phyloP scores from a whole-genome alignment of 2,329 filamentous ascomycete species.

The Volutella citrinella region DNA sequence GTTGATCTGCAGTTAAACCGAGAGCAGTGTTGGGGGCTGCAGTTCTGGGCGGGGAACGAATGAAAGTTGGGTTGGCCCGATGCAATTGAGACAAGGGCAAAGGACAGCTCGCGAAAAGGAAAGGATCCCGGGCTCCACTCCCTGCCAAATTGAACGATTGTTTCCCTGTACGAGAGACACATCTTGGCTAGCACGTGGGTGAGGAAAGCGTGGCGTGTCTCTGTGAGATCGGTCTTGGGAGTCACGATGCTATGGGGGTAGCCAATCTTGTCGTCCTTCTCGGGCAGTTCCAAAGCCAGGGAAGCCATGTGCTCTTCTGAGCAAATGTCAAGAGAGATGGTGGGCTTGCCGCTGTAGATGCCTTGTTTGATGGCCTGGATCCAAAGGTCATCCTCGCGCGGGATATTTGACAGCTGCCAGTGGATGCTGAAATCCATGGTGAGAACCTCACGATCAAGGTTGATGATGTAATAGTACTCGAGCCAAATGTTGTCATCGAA shows the following conservation, averaged over 20 bases:
- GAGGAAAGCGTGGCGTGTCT: constrained; percentile 4
- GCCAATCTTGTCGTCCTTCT: background rate
- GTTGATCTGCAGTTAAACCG: too few species aligned
- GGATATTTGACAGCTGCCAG: constrained; percentile 16
- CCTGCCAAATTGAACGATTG: constrained; percentile 9
- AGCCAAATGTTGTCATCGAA: constrained; percentile 7
- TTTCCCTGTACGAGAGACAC: constrained; percentile 5
- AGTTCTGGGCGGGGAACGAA: background rate
- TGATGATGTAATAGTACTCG: constrained; percentile 11
- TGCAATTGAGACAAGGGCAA: constrained; percentile 14
- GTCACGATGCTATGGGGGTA: background rate
- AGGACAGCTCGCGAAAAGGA: constrained; percentile 16
- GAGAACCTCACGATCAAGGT: constrained; percentile 17
- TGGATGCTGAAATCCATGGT: constrained; percentile 16
- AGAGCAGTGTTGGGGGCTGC: background rate
- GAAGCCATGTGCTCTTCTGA: constrained; percentile 12
- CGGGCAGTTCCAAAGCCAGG: constrained; percentile 10
- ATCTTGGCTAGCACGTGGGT: constrained; percentile 5
- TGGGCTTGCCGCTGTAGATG: constrained; percentile 7
- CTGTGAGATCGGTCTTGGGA: background rate
- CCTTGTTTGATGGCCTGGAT: constrained; percentile 4
- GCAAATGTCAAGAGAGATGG: constrained; percentile 10
- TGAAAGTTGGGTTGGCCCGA: constrained; percentile 7
- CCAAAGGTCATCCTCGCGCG: constrained; percentile 12
- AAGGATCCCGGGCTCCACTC: constrained; percentile 16